These are phyloP conservation scores for Cyclotella baltica DNA, from an alignment of 108 stramenopile genomes.

Conservation along the genomic window DNA sequence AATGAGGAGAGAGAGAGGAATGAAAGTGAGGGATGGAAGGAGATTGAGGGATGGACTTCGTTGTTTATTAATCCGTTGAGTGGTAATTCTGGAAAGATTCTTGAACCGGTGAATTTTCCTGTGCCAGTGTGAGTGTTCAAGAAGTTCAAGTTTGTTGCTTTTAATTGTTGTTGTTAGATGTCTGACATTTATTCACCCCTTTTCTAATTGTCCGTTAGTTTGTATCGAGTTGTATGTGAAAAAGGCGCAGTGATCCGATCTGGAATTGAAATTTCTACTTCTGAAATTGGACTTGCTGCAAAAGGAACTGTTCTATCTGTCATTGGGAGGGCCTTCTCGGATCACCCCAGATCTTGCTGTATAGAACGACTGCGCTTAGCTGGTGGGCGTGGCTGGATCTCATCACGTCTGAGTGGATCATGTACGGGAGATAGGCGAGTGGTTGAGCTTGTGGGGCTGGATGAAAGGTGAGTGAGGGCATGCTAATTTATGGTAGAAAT, in stretches of 20 bases:
- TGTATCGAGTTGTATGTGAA: slow-evolving; percentile 6
- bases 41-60: slow-evolving; percentile 81
- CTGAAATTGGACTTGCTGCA: slow-evolving; percentile 63
- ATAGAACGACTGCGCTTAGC: slow-evolving; percentile 84
- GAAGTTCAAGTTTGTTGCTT: neutral
- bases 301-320: slow-evolving; percentile 62
- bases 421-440: slow-evolving; percentile 41
- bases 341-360: slow-evolving; percentile 80
- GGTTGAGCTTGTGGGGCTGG: neutral
- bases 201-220: neutral
- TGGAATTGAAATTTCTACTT: slow-evolving; percentile 77
- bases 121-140: slow-evolving; percentile 53
- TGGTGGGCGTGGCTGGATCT: slow-evolving; percentile 87
- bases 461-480: neutral
- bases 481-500: slow-evolving; percentile 61
- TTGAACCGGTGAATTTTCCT: slow-evolving; percentile 75
- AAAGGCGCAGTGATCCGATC: slow-evolving; percentile 60
- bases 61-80: slow-evolving; percentile 87
- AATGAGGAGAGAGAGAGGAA: neutral
- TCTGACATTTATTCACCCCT: neutral
- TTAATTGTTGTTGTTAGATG: neutral
- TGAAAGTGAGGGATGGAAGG: neutral
- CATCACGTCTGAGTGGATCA: slow-evolving; percentile 57
- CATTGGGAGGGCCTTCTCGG: slow-evolving; percentile 70
- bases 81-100: slow-evolving; percentile 82